Base-by-base conservation (phyloP, 139 green algal genomes). In the Mesotaenium endlicherianum region DNA sequence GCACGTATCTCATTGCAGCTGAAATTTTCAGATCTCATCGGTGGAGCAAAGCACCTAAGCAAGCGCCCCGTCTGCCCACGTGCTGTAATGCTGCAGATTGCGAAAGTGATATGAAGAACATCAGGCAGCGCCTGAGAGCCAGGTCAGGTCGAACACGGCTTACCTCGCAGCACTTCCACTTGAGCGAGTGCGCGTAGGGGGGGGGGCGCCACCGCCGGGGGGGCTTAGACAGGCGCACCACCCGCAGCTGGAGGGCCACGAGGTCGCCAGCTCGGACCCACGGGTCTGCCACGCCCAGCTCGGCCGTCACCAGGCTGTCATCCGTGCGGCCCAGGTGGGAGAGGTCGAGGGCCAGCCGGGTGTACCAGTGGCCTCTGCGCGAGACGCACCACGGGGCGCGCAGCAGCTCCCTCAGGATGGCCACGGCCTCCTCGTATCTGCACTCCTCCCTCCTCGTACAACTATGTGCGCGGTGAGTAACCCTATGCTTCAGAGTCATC, bases 181-280 rank as follows among this genome's bases (percentile, higher is more conserved):
- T 72, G 8, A 70, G 0, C 11, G n/a, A 4, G 17, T 34, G 11
- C 20, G 58, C 49, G 40, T 82, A 84, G 14, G 6, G 16, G 14
- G 77, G 77, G 17, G 17, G 31, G n/a, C 43, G 41, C 77, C 77
- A 84, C 0, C 2, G n/a, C 2, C 71, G 1, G 31, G 77, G 77
- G 17, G 77, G 77, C n/a, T 58, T 53, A 3, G 38, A 38, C 64
- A 84, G 60, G 2, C 77, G 4, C 14, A 82, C 14, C 43, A 84
- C 77, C 0, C 77, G 77, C 17, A 30, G 41, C 64, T 82, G 60
- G n/a, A 84, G 77, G 11, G 77, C 77, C 59, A 81, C 16, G 40
- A 43, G 39, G 76, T 84, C 77, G 17, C 77, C 77, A 14, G 30
- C 58, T 20, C n/a, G 5, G 69, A 84, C 58, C 30, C 34, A 20